Percentiles rank a stretch among this genome's conserved stretches.
Conservation (phyloP, 2,329 filamentous ascomycete species). For the Aspergillus floridensis region DNA sequence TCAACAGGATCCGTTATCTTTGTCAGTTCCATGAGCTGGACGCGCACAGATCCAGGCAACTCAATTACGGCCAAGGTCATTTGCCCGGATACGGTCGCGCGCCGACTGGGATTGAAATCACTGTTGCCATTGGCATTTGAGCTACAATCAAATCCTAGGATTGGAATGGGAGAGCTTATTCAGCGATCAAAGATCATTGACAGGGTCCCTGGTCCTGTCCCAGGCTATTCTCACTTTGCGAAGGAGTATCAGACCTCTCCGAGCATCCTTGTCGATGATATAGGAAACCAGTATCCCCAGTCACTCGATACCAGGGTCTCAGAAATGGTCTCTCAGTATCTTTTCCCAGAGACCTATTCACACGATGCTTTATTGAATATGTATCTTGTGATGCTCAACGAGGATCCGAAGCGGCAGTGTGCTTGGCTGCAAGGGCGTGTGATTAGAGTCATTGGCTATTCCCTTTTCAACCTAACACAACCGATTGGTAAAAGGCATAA, state of each 20-base stretch:
- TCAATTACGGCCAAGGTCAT: conserved; percentile 36
- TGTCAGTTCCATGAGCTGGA: conserved; percentile 60
- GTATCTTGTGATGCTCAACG: conserved; percentile 65
- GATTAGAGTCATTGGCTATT: conserved; percentile 57
- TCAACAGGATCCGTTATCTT: conserved; percentile 62
- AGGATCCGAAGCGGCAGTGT: conserved; percentile 54
- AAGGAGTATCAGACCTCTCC: conserved; percentile 35
- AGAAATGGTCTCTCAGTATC: conserved; percentile 50
- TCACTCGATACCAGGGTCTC: conserved; percentile 51
- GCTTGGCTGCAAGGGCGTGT: conserved; percentile 56
- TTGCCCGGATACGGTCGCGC: conserved; percentile 36
- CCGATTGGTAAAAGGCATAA: conserved; percentile 21
- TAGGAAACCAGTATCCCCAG: conserved; percentile 9
- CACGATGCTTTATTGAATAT: conserved; percentile 42
- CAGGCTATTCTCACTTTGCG: conserved; percentile 31
- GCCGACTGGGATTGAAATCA: conserved; percentile 32
- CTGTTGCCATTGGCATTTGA: conserved; percentile 43
- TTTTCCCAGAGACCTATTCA: conserved; percentile 20
- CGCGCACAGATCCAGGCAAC: conserved; percentile 11
- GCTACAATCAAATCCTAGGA: conserved; percentile 31
- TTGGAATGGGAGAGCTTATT: conserved; percentile 31
- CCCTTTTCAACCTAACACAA: conserved; percentile 45
- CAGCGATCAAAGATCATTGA: conserved; percentile 29
- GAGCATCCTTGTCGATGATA: conserved; percentile 9
- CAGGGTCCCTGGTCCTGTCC: conserved; percentile 12